Conservation (phyloP, 306 rosid species). For the Vigna nakashimae region DNA sequence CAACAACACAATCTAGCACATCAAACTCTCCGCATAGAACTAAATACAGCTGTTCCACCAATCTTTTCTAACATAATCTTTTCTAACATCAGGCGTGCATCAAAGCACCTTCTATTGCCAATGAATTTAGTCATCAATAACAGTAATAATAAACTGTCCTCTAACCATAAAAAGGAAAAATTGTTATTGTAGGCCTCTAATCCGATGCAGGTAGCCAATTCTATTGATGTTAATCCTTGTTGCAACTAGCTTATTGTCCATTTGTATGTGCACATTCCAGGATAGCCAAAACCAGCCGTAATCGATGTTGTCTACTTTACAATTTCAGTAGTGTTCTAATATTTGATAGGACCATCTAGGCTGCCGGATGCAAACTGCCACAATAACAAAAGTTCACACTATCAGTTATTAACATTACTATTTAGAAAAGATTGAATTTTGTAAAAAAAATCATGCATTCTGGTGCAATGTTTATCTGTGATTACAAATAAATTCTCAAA, state of each 20-base stretch:
- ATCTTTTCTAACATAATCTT: slow-evolving; percentile 29
- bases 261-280: slow-evolving; percentile 39
- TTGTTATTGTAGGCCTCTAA: not conserved
- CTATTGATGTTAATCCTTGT: slow-evolving; percentile 18
- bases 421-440: not conserved
- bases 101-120: slow-evolving; percentile 36
- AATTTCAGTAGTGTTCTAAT: slow-evolving; percentile 51
- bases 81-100: slow-evolving; percentile 15
- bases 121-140: not conserved
- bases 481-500: too few relatives aligned
- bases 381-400: not conserved
- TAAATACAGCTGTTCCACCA: slow-evolving; percentile 34
- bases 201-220: slow-evolving; percentile 26
- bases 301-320: slow-evolving; percentile 16
- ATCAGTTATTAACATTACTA: not conserved
- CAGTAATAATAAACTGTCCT: slow-evolving; percentile 27
- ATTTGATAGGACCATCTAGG: slow-evolving; percentile 94
- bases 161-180: slow-evolving; percentile 17
- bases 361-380: slow-evolving; percentile 97
- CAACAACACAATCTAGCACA: slow-evolving; percentile 28
- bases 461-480: too few relatives aligned
- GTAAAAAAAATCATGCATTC: not conserved
- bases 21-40: slow-evolving; percentile 16
- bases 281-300: slow-evolving; percentile 39
- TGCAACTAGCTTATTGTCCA: slow-evolving; percentile 31